These are phyloP conservation scores for Malassezia vespertilionis DNA, from an alignment of 1,284 basidiomycete genomes.

Conservation along the genomic window DNA sequence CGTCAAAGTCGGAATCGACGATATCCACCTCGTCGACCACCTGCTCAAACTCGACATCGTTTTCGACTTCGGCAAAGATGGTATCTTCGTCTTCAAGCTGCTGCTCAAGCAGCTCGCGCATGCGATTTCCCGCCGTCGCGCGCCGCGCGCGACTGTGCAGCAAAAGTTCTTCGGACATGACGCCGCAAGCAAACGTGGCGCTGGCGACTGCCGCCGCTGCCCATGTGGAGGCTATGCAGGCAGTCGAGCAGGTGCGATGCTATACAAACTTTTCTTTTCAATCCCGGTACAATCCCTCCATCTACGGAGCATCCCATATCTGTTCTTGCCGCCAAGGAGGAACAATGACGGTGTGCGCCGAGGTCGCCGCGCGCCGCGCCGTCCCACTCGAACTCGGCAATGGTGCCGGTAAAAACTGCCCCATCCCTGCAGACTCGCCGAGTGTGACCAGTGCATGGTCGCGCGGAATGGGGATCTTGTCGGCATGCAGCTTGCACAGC, in stretches of 20 bases:
- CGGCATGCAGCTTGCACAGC: slow-evolving; percentile 1
- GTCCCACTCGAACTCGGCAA: no score
- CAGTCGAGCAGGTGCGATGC: no score
- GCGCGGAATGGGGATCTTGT: neutral
- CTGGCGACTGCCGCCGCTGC: no score
- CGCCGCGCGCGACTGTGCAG: slow-evolving; percentile 12
- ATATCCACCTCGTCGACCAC: slow-evolving; percentile 29
- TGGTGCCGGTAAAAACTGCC: no score
- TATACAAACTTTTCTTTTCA: no score
- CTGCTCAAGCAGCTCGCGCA: slow-evolving; percentile 38
- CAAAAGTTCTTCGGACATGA: neutral
- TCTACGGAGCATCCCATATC: no score
- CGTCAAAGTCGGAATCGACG: slow-evolving; percentile 41
- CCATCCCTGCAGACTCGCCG: neutral
- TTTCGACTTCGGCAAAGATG: slow-evolving; percentile 36
- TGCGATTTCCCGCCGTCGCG: slow-evolving; percentile 19
- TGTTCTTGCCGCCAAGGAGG: no score
- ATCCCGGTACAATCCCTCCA: no score
- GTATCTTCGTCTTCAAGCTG: slow-evolving; percentile 34
- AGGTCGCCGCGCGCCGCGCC: neutral
- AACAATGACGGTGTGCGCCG: neutral
- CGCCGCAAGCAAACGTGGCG: neutral
- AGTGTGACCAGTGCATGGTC: slow-evolving; percentile 1
- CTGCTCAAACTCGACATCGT: slow-evolving; percentile 36
- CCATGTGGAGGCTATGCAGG: no score